Evolutionary conservation across 192 early-diverging fungal species (phyloP), one percentile per base, ranked within the genome.

Genomic region (Haplosporangium gracile): DNA sequence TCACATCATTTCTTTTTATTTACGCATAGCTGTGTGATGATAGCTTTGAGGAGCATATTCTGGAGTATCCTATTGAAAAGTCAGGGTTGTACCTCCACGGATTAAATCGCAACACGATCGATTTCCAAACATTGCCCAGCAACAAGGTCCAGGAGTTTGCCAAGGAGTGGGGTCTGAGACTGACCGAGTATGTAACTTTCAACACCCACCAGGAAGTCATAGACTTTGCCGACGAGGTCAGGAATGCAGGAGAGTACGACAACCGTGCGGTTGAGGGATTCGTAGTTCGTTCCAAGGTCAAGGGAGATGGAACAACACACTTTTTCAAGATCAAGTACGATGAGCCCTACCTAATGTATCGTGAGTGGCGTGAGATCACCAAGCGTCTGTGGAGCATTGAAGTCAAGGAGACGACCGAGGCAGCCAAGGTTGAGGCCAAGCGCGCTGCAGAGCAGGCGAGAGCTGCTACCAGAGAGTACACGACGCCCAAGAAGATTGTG

Each of bases 271-370:
- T 98, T 29, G 98, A 99, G 86, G 98, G 98, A 20, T 97, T 97
- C 82, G 98, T 99, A 9, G 92, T 99, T 26, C 92, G 98, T 42
- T 97, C 96, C 82, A 89, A 85, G 68, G 45, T 57, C 32, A 80
- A 80, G 38, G 68, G 60, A n/a, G 38, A 68, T 2, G 76, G 79
- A 45, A 63, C 39, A 18, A 43, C 60, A 1, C 88, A 90, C 9
- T 93, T 95, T 80, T 98, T 97, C 92, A 99, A 99, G 90, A 92
- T 98, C 89, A 99, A 99, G 82, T 98, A 95, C 82, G 97, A 99
- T 70, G 95, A 96, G 83, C 96, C 97, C 0, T 99, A 99, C 70
- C 84, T 99, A 45, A 94, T 97, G 93, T 99, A 95, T 89, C 93
- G 97, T 36, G 98, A 99, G 73, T 99, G 98, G 96, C 92, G 98